phyloP scores from a whole-genome alignment of 1,139 yeast species.

The Kazachstania sp. region DNA sequence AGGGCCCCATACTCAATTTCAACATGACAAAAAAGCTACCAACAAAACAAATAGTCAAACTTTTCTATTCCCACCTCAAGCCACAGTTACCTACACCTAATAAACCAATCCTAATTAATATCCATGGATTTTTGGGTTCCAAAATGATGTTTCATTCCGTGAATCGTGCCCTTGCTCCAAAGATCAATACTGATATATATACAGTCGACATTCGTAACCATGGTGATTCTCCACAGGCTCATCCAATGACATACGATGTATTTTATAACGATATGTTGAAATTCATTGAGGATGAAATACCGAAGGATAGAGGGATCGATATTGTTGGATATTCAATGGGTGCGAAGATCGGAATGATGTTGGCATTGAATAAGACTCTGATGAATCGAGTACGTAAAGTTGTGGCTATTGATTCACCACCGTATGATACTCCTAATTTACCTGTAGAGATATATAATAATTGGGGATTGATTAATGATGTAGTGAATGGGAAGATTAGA shows the following conservation, averaged over 20 bases:
- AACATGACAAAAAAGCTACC: conserved; percentile 2
- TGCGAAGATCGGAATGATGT: conserved; percentile 26
- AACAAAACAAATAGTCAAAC: conserved; percentile 12
- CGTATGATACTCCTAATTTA: conserved; percentile 20
- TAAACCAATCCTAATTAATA: conserved; percentile 20
- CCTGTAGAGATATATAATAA: conserved; percentile 17
- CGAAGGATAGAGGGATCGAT: conserved; percentile 16
- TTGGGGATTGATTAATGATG: conserved; percentile 16
- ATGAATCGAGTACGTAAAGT: conserved; percentile 17
- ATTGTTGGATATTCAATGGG: conserved; percentile 30
- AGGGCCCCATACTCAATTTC: background rate
- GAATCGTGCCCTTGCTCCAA: conserved; percentile 31
- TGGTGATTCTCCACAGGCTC: conserved; percentile 40
- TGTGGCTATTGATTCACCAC: conserved; percentile 28
- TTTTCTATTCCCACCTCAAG: conserved; percentile 17
- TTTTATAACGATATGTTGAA: conserved; percentile 38
- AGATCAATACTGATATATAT: conserved; percentile 28
- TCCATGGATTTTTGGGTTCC: conserved; percentile 30
- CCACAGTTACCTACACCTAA: conserved; percentile 8
- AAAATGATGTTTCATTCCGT: conserved; percentile 18
- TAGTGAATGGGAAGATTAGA: conserved; percentile 16
- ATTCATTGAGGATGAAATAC: conserved; percentile 16
- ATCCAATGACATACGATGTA: conserved; percentile 38
- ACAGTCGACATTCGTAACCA: conserved; percentile 48
- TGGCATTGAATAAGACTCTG: conserved; percentile 11